A percentile compares a stretch with the other conserved stretches of the same genome.
phyloP scores from a whole-genome alignment of 2,329 filamentous ascomycete species.

The Ampelomyces quisqualis region DNA sequence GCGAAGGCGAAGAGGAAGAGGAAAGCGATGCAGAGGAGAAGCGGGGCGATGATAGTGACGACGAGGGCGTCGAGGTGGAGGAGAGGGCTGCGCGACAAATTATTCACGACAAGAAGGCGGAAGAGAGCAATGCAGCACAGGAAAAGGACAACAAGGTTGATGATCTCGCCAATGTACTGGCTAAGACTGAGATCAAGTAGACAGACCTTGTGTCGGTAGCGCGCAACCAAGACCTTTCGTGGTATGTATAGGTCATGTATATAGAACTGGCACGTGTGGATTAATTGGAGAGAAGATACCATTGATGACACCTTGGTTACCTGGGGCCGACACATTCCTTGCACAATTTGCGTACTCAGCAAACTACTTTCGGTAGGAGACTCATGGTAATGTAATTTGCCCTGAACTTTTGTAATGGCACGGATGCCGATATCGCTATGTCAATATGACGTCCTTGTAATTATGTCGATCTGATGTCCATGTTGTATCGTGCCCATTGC shows the following conservation, averaged over 20 bases:
- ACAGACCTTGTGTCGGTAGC: background rate
- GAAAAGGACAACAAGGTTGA: slow-evolving; percentile 77
- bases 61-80: slow-evolving; percentile 56
- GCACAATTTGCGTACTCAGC: no score
- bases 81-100: slow-evolving; percentile 54
- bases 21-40: slow-evolving; percentile 62
- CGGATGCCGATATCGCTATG: no score
- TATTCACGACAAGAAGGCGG: slow-evolving; percentile 69
- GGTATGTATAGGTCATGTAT: no score
- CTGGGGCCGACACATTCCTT: no score
- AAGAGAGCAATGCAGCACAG: slow-evolving; percentile 71
- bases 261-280: no score
- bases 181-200: slow-evolving; percentile 61
- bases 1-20: slow-evolving; percentile 78
- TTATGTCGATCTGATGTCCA: no score
- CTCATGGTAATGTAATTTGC: no score
- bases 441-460: no score
- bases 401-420: no score
- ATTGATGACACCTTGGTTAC: background rate
- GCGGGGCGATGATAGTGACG: slow-evolving; percentile 68
- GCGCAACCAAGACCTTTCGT: no score
- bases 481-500: background rate
- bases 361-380: no score
- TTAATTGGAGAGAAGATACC: background rate
- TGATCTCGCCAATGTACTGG: slow-evolving; percentile 71